Evolutionary conservation across 192 early-diverging fungal species (phyloP).

Genomic region (Coemansia sp.): DNA sequence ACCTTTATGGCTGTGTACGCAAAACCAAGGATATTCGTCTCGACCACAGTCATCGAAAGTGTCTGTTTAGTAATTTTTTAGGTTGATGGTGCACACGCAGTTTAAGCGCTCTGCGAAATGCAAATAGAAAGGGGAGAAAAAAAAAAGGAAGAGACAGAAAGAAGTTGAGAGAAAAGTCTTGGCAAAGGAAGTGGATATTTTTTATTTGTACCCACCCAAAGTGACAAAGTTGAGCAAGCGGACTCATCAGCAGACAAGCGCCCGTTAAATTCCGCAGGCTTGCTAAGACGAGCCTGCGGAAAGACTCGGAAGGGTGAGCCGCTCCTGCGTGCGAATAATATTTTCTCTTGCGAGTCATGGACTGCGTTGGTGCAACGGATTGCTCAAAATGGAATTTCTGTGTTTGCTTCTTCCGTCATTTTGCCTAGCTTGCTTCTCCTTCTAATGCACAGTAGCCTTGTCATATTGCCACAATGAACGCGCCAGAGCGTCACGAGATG

Average conservation of each 20-base stretch:
- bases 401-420: background rate
- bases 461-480: conserved; percentile 64
- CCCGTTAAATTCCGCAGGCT: no score
- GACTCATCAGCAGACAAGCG: no score
- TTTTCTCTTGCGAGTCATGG: no score
- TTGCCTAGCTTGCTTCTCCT: background rate
- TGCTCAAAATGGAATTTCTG: no score
- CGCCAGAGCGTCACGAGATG: conserved; percentile 80
- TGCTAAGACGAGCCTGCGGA: no score
- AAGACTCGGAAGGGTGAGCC: no score
- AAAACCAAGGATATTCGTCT: conserved; percentile 35
- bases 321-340: no score
- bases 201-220: no score
- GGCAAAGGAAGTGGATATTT: background rate
- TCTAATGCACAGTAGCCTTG: background rate
- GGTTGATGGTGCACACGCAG: background rate
- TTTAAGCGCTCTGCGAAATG: background rate
- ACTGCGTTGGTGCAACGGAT: no score
- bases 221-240: no score
- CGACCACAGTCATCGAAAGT: conserved; percentile 4
- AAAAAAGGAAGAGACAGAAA: conserved; percentile 3
- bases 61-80: background rate
- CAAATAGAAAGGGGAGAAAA: conserved; percentile 7
- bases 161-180: background rate
- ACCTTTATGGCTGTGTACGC: conserved; percentile 47